A percentile compares a stretch with the other conserved stretches of the same genome.
These are phyloP conservation scores for Hypoxylon cercidicola DNA, from an alignment of 495 filamentous ascomycete genomes.

Conservation along the genomic window DNA sequence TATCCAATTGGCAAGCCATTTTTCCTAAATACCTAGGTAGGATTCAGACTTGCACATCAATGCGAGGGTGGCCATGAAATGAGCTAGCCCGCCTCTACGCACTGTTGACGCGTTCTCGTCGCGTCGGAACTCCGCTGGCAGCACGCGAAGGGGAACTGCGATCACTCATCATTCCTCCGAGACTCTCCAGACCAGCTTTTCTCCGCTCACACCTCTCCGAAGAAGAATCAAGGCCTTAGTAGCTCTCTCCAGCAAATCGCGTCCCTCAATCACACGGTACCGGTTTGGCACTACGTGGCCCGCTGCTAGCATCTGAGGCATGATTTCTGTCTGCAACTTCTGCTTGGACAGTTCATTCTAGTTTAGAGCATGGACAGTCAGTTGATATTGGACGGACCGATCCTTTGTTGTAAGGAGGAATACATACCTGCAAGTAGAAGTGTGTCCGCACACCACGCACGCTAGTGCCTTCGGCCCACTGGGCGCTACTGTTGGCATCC, in stretches of 20 bases:
- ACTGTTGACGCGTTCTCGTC: background rate
- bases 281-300: slow-evolving; percentile 59
- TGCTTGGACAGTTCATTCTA: slow-evolving; percentile 62
- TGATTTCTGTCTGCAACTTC: slow-evolving; percentile 59
- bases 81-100: background rate
- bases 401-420: background rate
- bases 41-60: background rate
- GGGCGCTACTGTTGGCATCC: slow-evolving; percentile 48
- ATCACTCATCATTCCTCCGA: slow-evolving; percentile 41
- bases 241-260: slow-evolving; percentile 60
- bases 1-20: background rate
- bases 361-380: background rate
- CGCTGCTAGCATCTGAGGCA: slow-evolving; percentile 58
- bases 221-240: slow-evolving; percentile 56
- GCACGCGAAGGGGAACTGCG: background rate
- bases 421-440: slow-evolving; percentile 57
- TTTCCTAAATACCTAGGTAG: background rate
- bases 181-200: slow-evolving; percentile 63
- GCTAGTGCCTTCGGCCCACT: slow-evolving; percentile 61
- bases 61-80: background rate
- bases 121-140: background rate
- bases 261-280: slow-evolving; percentile 58
- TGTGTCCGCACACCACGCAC: slow-evolving; percentile 60
- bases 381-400: background rate
- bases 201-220: slow-evolving; percentile 56